Evolutionary conservation across 108 stramenopile genomes (phyloP).

Genomic region (Cyclotella kingstonii): DNA sequence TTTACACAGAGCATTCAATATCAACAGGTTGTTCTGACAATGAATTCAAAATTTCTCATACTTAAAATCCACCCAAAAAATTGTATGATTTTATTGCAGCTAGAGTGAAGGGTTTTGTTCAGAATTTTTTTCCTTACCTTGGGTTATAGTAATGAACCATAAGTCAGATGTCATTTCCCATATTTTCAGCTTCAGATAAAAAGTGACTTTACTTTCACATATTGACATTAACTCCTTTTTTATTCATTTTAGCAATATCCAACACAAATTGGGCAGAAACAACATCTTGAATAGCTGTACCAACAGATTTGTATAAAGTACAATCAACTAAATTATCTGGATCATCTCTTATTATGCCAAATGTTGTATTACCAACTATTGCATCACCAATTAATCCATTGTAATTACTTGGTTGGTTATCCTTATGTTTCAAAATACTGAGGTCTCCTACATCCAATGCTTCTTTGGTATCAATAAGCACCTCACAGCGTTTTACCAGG

Average conservation of each 20-base stretch:
- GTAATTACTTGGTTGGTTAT: slow-evolving; percentile 27
- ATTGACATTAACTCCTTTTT: slow-evolving; percentile 24
- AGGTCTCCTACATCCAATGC: slow-evolving; percentile 77
- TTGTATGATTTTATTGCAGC: no score
- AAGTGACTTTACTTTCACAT: no score
- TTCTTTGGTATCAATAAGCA: slow-evolving; percentile 70
- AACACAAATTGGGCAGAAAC: slow-evolving; percentile 54
- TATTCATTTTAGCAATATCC: slow-evolving; percentile 17
- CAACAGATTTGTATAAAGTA: slow-evolving; percentile 75
- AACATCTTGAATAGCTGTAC: slow-evolving; percentile 80
- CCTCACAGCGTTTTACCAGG: slow-evolving; percentile 33
- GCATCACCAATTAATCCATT: slow-evolving; percentile 60
- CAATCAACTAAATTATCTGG: slow-evolving; percentile 36
- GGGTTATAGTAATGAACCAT: no score
- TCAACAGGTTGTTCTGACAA: no score
- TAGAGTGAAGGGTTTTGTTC: no score
- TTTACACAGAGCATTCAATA: no score
- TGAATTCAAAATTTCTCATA: no score
- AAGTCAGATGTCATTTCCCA: no score
- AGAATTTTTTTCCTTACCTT: no score
- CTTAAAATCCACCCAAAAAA: no score
- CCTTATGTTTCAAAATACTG: slow-evolving; percentile 37
- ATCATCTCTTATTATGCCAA: slow-evolving; percentile 22
- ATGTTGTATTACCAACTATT: slow-evolving; percentile 18
- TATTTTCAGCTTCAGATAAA: no score